These are phyloP conservation scores for Cladophialophora immunda DNA, from an alignment of 2,329 filamentous ascomycete species.

Conservation along the genomic window DNA sequence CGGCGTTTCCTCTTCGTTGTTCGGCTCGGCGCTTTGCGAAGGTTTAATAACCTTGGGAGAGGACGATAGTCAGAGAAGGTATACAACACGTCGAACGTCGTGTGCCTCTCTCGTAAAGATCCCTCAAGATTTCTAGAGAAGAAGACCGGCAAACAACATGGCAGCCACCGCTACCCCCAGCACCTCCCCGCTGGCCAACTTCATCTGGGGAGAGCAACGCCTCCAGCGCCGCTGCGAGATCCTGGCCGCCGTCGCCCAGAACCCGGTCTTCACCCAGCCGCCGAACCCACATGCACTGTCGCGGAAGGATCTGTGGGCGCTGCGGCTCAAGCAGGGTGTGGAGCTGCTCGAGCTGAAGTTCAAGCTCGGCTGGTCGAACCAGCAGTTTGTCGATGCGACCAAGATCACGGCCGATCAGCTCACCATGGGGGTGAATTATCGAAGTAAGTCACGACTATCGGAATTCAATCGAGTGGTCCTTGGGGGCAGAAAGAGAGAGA, in stretches of 20 bases:
- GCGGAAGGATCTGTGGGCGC: slow-evolving; percentile 29
- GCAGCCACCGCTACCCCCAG: slow-evolving; percentile 1
- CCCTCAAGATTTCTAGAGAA: neutral
- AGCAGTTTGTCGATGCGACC: slow-evolving; percentile 25
- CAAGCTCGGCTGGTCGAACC: slow-evolving; percentile 23
- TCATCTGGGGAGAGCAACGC: slow-evolving; percentile 20
- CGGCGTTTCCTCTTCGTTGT: neutral
- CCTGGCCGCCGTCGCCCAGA: slow-evolving; percentile 5
- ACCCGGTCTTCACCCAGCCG: slow-evolving; percentile 9
- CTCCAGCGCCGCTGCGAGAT: slow-evolving; percentile 15
- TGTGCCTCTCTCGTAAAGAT: neutral
- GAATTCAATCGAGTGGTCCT: neutral
- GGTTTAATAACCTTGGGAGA: neutral
- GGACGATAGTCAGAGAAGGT: neutral
- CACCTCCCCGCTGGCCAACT: slow-evolving; percentile 8
- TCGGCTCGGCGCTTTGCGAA: neutral
- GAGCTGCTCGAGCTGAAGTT: slow-evolving; percentile 26
- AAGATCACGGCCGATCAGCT: slow-evolving; percentile 11
- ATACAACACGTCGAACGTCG: neutral
- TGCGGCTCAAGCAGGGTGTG: slow-evolving; percentile 20
- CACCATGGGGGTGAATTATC: slow-evolving; percentile 10
- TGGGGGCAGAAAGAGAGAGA: neutral
- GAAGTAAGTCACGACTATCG: slow-evolving; percentile 5
- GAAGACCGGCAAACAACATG: slow-evolving; percentile 5
- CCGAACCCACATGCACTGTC: slow-evolving; percentile 21